Percentiles rank a stretch among this genome's conserved stretches.
phyloP scores from a whole-genome alignment of 805 yeast species.

The Teunomyces cretensis region DNA sequence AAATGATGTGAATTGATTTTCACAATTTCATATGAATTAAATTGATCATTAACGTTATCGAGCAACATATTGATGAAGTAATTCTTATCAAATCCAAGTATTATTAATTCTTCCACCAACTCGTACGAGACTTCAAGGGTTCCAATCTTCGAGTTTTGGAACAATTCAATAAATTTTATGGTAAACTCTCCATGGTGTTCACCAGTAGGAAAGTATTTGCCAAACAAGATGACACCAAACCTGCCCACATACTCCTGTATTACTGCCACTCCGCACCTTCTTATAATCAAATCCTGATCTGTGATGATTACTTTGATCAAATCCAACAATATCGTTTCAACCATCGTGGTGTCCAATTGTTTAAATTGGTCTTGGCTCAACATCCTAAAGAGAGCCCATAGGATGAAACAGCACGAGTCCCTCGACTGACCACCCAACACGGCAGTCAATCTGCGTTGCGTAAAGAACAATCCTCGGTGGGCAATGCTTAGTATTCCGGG shows the following conservation, averaged over 20 bases:
- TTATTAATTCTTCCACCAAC: slow-evolving; percentile 16
- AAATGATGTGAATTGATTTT: slow-evolving; percentile 43
- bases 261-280: slow-evolving; percentile 85
- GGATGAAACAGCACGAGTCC: slow-evolving; percentile 80
- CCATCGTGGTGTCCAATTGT: slow-evolving; percentile 8
- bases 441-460: slow-evolving; percentile 51
- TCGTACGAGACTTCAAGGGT: slow-evolving; percentile 16
- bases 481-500: slow-evolving; percentile 37
- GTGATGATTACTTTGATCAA: slow-evolving; percentile 57
- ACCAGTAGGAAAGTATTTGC: slow-evolving; percentile 7
- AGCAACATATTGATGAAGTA: slow-evolving; percentile 33
- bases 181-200: slow-evolving; percentile 31
- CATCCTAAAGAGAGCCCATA: slow-evolving; percentile 72
- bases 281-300: slow-evolving; percentile 70
- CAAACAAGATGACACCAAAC: slow-evolving; percentile 48
- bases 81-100: slow-evolving; percentile 22
- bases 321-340: slow-evolving; percentile 25
- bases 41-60: slow-evolving; percentile 31
- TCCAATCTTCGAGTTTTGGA: slow-evolving; percentile 45
- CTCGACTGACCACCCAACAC: slow-evolving; percentile 68
- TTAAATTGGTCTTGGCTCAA: slow-evolving; percentile 13
- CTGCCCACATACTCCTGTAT: slow-evolving; percentile 85
- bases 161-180: slow-evolving; percentile 54
- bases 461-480: slow-evolving; percentile 50
- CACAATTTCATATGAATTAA: slow-evolving; percentile 36